These are phyloP conservation scores for Claviceps sp. DNA, from an alignment of 2,329 filamentous ascomycete species.

Conservation along the genomic window DNA sequence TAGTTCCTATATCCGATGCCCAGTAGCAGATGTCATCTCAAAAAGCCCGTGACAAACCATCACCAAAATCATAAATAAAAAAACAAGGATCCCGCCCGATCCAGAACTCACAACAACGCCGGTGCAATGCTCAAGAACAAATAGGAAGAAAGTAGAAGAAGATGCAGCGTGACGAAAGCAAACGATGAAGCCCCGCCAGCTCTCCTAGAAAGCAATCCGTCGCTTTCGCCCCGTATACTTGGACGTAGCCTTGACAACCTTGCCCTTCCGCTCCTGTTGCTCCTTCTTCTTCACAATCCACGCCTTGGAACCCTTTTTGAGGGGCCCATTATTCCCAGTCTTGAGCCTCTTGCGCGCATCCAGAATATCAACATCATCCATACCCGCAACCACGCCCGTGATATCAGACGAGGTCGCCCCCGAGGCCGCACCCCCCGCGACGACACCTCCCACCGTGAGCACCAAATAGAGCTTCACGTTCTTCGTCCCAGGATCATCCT, in stretches of 20 bases:
- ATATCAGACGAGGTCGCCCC: slow-evolving; percentile 56
- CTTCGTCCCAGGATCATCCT: slow-evolving; percentile 94
- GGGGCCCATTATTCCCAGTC: slow-evolving; percentile 30
- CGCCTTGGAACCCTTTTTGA: slow-evolving; percentile 70
- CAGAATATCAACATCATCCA: slow-evolving; percentile 76
- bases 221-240: slow-evolving; percentile 92
- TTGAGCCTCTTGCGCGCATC: slow-evolving; percentile 48
- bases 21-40: background rate
- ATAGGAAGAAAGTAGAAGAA: background rate
- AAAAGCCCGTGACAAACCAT: too few species aligned
- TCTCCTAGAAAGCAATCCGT: slow-evolving; percentile 54
- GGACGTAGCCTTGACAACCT: slow-evolving; percentile 79
- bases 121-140: slow-evolving; percentile 12
- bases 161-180: background rate
- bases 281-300: slow-evolving; percentile 83
- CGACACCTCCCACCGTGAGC: slow-evolving; percentile 57
- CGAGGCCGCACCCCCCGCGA: slow-evolving; percentile 30
- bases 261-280: slow-evolving; percentile 89
- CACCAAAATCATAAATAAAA: background rate
- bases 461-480: slow-evolving; percentile 95
- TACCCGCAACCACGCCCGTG: slow-evolving; percentile 74
- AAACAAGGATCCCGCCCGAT: background rate
- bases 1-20: background rate
- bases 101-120: slow-evolving; percentile 10
- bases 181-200: background rate